These are phyloP conservation scores for Globisporangium sylvaticum DNA, from an alignment of 352 stramenopile species.

Conservation along the genomic window DNA sequence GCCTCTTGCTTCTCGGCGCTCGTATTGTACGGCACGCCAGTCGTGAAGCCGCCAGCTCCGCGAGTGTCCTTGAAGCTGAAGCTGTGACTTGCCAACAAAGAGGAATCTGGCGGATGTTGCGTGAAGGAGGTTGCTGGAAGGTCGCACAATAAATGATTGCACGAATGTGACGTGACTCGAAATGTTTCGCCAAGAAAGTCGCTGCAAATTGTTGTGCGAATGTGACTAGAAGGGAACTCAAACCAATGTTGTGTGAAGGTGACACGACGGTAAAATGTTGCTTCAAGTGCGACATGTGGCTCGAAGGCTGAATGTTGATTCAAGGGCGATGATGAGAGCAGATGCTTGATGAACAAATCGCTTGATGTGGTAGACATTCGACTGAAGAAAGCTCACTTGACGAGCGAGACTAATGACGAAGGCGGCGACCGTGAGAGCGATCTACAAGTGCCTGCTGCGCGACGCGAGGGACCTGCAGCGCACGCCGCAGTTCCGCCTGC, in stretches of 20 bases:
- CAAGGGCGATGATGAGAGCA: not conserved
- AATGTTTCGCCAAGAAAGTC: not conserved
- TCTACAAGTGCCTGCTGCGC: constrained; percentile 69
- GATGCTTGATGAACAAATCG: not conserved
- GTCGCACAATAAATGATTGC: not conserved
- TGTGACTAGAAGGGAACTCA: not conserved
- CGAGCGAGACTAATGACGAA: constrained; percentile 20
- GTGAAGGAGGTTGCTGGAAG: not conserved
- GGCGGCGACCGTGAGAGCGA: constrained; percentile 35
- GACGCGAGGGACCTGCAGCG: constrained; percentile 50
- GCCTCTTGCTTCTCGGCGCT: too few relatives aligned
- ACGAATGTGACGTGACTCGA: not conserved
- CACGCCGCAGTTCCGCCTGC: constrained; percentile 59
- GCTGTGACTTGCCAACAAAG: too few relatives aligned
- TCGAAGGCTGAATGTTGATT: not conserved
- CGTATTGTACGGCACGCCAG: too few relatives aligned
- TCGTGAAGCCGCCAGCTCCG: too few relatives aligned
- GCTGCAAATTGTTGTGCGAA: not conserved
- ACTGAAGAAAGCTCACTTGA: not conserved
- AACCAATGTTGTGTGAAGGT: not conserved
- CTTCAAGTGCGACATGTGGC: not conserved
- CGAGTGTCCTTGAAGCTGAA: too few relatives aligned
- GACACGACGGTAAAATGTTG: not conserved
- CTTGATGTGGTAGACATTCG: not conserved
- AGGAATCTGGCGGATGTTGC: too few relatives aligned